Conservation (phyloP, 2,329 filamentous ascomycete genomes). For the Metarhizium rileyi region DNA sequence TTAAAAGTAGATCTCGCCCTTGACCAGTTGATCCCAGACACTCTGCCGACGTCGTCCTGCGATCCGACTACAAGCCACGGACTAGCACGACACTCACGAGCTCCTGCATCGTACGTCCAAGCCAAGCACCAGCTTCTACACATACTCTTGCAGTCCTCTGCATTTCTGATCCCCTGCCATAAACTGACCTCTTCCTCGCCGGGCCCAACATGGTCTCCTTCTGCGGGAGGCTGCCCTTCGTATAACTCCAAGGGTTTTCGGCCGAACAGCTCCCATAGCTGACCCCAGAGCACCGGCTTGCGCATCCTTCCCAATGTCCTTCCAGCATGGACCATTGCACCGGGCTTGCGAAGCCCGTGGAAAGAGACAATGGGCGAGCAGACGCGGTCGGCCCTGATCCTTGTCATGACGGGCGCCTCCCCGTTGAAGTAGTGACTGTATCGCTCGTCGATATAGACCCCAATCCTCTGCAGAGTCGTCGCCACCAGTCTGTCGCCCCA, state of each 20-base stretch:
- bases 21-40: slow-evolving; percentile 24
- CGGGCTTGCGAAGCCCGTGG: slow-evolving; percentile 36
- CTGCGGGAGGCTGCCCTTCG: slow-evolving; percentile 17
- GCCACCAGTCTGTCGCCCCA: slow-evolving; percentile 47
- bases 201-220: slow-evolving; percentile 42
- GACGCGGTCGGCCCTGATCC: slow-evolving; percentile 38
- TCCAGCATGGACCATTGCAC: slow-evolving; percentile 36
- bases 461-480: slow-evolving; percentile 41
- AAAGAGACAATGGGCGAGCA: slow-evolving; percentile 47
- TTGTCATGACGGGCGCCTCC: slow-evolving; percentile 38
- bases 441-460: slow-evolving; percentile 44
- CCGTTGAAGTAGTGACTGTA: slow-evolving; percentile 48
- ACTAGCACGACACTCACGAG: slow-evolving; percentile 32
- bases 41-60: slow-evolving; percentile 6
- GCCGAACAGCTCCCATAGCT: slow-evolving; percentile 40
- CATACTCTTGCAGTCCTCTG: slow-evolving; percentile 32
- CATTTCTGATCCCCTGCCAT: slow-evolving; percentile 25
- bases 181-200: slow-evolving; percentile 32
- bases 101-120: slow-evolving; percentile 37
- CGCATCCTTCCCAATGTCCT: slow-evolving; percentile 27
- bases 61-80: slow-evolving; percentile 41
- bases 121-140: slow-evolving; percentile 38
- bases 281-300: slow-evolving; percentile 37
- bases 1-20: slow-evolving; percentile 17
- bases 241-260: slow-evolving; percentile 29